phyloP scores from a whole-genome alignment of 768 basidiomycete genomes.

The Serendipita sp. region DNA sequence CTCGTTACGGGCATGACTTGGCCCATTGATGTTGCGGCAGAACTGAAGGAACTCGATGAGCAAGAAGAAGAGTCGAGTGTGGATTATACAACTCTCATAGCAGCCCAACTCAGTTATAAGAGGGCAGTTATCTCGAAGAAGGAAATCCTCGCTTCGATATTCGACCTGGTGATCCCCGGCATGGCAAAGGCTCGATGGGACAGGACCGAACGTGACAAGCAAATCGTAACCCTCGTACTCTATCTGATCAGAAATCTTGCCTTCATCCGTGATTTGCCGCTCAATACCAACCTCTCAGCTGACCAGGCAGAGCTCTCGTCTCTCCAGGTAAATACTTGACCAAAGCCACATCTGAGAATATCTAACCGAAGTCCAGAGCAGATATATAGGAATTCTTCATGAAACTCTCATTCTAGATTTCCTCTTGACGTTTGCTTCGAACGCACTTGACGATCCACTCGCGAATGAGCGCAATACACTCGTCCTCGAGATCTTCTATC shows the following conservation, averaged over 20 bases:
- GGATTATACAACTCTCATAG: slow-evolving; percentile 74
- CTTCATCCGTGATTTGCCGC: slow-evolving; percentile 75
- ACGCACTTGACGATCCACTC: slow-evolving; percentile 56
- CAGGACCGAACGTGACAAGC: slow-evolving; percentile 62
- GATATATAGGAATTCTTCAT: slow-evolving; percentile 52
- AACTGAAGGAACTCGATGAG: slow-evolving; percentile 74
- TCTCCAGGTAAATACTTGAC: slow-evolving; percentile 38
- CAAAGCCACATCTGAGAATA: not conserved
- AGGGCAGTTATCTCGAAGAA: slow-evolving; percentile 48
- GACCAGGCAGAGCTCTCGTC: slow-evolving; percentile 67
- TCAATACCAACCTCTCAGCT: slow-evolving; percentile 52
- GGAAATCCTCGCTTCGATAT: slow-evolving; percentile 52
- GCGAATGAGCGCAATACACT: slow-evolving; percentile 80
- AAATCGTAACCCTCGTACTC: slow-evolving; percentile 75
- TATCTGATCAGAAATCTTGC: slow-evolving; percentile 88
- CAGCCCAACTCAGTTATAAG: slow-evolving; percentile 84
- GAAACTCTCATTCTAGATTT: slow-evolving; percentile 62
- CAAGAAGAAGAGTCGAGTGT: slow-evolving; percentile 63
- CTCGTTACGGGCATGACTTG: slow-evolving; percentile 95
- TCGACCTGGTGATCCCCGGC: slow-evolving; percentile 63
- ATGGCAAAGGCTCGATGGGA: slow-evolving; percentile 56
- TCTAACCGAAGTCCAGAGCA: slow-evolving; percentile 26
- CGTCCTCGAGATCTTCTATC: slow-evolving; percentile 83
- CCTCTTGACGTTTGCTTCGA: slow-evolving; percentile 73
- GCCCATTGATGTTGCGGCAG: slow-evolving; percentile 93